Evolutionary conservation across 495 filamentous ascomycete species (phyloP).

Genomic region (Oleoguttula mirabilis): DNA sequence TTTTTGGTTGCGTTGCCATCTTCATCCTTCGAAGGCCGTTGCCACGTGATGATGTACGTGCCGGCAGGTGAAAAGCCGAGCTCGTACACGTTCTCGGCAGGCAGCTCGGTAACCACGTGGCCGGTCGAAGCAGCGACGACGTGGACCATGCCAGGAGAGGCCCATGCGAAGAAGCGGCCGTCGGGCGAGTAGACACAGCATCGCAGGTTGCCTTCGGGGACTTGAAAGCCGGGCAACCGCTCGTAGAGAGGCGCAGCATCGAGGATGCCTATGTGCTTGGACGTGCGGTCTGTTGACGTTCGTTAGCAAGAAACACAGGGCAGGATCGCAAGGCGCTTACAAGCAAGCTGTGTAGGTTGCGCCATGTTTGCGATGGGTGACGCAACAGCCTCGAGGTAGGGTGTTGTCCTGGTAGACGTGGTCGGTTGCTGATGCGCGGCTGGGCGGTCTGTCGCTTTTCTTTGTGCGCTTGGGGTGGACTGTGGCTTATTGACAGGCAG

Average conservation of each 20-base stretch:
- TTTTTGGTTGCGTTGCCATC: slow-evolving; percentile 89
- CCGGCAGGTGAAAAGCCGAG: slow-evolving; percentile 87
- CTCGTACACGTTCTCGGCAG: slow-evolving; percentile 75
- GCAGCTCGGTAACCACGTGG: slow-evolving; percentile 59
- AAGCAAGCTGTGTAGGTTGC: slow-evolving; percentile 79
- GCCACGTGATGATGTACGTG: slow-evolving; percentile 91
- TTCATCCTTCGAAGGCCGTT: slow-evolving; percentile 82
- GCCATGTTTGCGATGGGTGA: slow-evolving; percentile 48
- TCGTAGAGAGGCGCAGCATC: slow-evolving; percentile 83
- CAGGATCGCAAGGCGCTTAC: slow-evolving; percentile 30
- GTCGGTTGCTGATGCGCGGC: neutral
- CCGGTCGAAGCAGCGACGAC: slow-evolving; percentile 74
- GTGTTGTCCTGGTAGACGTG: neutral
- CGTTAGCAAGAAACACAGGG: slow-evolving; percentile 9
- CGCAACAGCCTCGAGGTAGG: neutral
- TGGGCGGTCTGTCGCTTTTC: neutral
- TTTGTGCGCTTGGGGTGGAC: slow-evolving; percentile 8
- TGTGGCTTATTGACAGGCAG: slow-evolving; percentile 17
- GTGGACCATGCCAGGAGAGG: slow-evolving; percentile 74
- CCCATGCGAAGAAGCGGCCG: slow-evolving; percentile 92
- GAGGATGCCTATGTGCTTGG: slow-evolving; percentile 88
- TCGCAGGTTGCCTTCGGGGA: slow-evolving; percentile 85
- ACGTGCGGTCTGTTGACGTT: slow-evolving; percentile 58
- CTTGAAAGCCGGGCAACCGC: slow-evolving; percentile 67
- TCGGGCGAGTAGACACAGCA: slow-evolving; percentile 91